Evolutionary conservation across 805 yeast species (phyloP), one percentile per base, ranked within the genome.

Genomic region (Metschnikowia cerradonensis): DNA sequence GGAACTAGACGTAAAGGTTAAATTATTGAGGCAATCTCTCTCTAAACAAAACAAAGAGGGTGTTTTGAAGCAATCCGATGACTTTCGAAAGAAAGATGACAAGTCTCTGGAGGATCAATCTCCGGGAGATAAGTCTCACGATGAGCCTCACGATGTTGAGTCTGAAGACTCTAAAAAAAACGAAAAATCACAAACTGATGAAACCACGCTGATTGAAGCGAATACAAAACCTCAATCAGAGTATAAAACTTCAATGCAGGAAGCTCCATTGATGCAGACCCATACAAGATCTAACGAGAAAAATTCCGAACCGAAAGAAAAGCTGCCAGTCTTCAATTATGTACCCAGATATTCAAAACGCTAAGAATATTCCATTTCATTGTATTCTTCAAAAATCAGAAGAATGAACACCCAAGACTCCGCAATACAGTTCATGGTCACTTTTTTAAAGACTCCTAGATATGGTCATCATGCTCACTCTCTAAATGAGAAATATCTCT

Each of bases 1-100:
- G 1, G 61, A 55, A 20, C 65, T 71, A 11, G 33, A 22, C 23
- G 20, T 13, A 20, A 32, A 23, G 19, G 45, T 42, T n/a, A 42
- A 42, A n/a, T n/a, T 22, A 19, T 42, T 42, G 31, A 17, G 45
- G 20, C 31, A 42, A 22, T 34, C 38, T 13, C 45, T 42, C 4
- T n/a, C 14, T 4, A 14, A 3, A 14, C 7, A 33, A 33, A 22
- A 8, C 20, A 32, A 32, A 3, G 14, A 17, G 19, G 15, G 11
- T 30, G 13, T 11, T 6, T 2, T 36, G 39, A 10, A 36, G 23
- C 15, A 14, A 26, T 7, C 11, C 19, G 15, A 19, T 6, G 26
- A 37, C n/a, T 13, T 10, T 7, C 34, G n/a, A 31, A n/a, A 32
- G 17, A 13, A 22, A 31, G 17, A 36, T 5, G 39, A 17, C 6